Evolutionary conservation across 768 basidiomycete species (phyloP).

Genomic region (Termitomyces sp.): DNA sequence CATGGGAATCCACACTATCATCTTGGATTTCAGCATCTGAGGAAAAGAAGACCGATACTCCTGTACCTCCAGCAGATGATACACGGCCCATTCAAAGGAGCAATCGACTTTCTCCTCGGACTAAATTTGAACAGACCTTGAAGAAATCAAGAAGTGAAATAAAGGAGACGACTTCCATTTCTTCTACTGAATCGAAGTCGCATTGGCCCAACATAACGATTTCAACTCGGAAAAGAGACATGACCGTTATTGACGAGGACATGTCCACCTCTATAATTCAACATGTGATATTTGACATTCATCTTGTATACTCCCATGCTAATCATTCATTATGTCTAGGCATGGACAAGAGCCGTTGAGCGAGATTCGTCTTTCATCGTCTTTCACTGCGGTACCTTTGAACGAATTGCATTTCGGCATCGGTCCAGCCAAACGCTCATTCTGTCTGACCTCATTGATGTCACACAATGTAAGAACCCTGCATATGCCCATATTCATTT

Average conservation of each 20-base stretch:
- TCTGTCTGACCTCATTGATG: conserved; percentile 1
- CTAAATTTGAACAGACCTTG: background rate
- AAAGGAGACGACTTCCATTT: background rate
- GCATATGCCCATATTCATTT: background rate
- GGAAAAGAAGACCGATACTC: background rate
- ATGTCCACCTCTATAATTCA: background rate
- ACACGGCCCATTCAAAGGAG: background rate
- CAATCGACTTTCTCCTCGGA: background rate
- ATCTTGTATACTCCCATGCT: background rate
- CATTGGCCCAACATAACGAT: background rate
- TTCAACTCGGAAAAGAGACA: background rate
- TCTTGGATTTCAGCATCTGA: background rate
- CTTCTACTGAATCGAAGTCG: background rate
- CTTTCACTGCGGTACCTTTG: background rate
- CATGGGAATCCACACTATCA: background rate
- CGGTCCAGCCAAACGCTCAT: conserved; percentile 4
- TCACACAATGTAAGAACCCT: background rate
- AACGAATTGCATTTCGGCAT: conserved; percentile 9
- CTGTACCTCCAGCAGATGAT: too few relatives aligned
- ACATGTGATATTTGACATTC: background rate
- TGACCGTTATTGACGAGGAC: background rate
- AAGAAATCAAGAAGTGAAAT: background rate
- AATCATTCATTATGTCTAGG: background rate
- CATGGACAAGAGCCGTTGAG: conserved; percentile 7
- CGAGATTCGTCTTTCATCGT: conserved; percentile 7